Percentiles rank a stretch among this genome's conserved stretches.
Evolutionary conservation across 208 protist genomes (phyloP).

Genomic region (Wallacemonas sp.): DNA sequence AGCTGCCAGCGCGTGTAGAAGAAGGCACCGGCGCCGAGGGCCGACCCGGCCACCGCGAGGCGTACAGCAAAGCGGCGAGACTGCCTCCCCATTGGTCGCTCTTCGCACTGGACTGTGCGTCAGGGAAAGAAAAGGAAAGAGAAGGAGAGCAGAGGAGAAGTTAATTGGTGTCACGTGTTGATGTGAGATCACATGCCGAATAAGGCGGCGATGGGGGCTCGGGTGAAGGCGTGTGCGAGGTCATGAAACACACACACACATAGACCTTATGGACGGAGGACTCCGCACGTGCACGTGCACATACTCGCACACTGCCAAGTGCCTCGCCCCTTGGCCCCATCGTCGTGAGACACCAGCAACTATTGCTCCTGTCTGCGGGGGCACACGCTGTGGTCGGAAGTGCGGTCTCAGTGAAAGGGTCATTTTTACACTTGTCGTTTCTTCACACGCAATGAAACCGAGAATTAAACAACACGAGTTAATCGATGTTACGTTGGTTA

Average conservation of each 20-base stretch:
- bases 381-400: no score
- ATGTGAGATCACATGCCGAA: no score
- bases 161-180: no score
- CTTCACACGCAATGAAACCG: no score
- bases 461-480: background rate
- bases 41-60: slow-evolving; percentile 13
- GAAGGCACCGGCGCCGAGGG: slow-evolving; percentile 5
- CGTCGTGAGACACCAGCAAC: no score
- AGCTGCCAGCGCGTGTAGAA: slow-evolving; percentile 58
- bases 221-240: background rate
- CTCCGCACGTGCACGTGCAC: background rate
- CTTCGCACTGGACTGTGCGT: background rate
- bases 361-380: no score
- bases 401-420: no score
- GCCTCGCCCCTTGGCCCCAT: no score
- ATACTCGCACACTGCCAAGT: no score
- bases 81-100: slow-evolving; percentile 31
- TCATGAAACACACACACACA: background rate
- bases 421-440: no score
- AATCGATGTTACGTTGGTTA: background rate
- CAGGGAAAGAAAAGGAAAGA: background rate
- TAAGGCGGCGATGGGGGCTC: no score
- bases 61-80: slow-evolving; percentile 39
- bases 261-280: background rate
- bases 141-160: background rate